These are phyloP conservation scores for Elasticomyces elasticus DNA, from an alignment of 495 filamentous ascomycete species.

Conservation along the genomic window DNA sequence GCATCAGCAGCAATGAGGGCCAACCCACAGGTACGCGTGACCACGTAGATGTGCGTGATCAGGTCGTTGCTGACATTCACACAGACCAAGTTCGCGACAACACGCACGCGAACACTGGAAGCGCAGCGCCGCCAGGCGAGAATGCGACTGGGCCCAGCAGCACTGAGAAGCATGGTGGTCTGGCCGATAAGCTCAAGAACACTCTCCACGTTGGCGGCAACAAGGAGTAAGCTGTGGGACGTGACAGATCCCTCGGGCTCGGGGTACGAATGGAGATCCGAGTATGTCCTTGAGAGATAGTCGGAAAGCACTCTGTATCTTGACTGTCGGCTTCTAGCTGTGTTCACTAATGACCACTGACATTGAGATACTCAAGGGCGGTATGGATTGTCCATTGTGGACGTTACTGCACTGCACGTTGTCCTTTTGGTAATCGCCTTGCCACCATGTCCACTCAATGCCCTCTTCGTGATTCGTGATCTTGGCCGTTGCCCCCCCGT, in stretches of 20 bases:
- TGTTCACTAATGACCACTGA: no score
- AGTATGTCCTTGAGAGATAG: no score
- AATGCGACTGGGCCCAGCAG: not conserved
- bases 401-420: no score
- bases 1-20: constrained; percentile 2
- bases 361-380: no score
- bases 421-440: no score
- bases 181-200: constrained; percentile 15
- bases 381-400: no score
- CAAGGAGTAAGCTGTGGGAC: not conserved
- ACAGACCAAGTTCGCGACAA: constrained; percentile 7
- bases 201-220: constrained; percentile 12
- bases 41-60: not conserved
- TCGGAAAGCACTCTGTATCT: no score
- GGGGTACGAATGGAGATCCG: not conserved
- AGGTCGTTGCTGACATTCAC: not conserved
- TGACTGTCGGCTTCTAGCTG: no score
- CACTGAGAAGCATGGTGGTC: constrained; percentile 1
- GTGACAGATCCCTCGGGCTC: not conserved
- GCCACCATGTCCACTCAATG: no score
- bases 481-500: no score
- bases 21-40: constrained; percentile 9
- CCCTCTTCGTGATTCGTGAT: no score
- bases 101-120: not conserved
- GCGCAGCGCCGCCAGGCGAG: not conserved